Percentiles rank a stretch among this genome's conserved stretches.
These are phyloP conservation scores for Aspergillus ustus DNA, from an alignment of 2,329 filamentous ascomycete species.

Conservation along the genomic window DNA sequence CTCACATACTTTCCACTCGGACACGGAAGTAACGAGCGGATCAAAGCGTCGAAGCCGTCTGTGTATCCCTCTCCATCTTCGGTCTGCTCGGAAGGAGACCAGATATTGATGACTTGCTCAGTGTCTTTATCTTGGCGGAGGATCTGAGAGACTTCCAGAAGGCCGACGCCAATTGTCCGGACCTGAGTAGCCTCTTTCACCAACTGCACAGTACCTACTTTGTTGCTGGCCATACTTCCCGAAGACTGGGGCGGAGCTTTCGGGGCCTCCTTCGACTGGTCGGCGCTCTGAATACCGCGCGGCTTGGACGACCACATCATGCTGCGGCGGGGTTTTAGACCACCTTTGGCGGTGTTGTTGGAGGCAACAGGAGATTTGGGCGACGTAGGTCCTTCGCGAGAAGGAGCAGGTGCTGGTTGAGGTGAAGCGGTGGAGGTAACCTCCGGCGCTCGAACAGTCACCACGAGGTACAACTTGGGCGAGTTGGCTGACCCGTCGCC, in stretches of 20 bases:
- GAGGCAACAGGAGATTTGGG: conserved; percentile 32
- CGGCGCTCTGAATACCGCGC: conserved; percentile 34
- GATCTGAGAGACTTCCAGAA: conserved; percentile 74
- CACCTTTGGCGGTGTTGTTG: conserved; percentile 41
- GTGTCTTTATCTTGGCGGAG: conserved; percentile 73
- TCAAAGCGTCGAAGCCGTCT: conserved; percentile 73
- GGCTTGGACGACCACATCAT: conserved; percentile 50
- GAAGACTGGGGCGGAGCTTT: conserved; percentile 38
- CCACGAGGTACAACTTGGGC: conserved; percentile 79
- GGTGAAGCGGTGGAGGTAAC: conserved; percentile 37
- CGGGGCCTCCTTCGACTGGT: conserved; percentile 34
- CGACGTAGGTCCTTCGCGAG: conserved; percentile 36
- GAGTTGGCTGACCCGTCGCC: conserved; percentile 66
- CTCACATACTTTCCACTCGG: conserved; percentile 75
- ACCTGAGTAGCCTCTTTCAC: conserved; percentile 54
- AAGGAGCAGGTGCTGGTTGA: conserved; percentile 38
- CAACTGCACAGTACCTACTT: conserved; percentile 30
- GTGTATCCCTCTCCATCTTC: conserved; percentile 63
- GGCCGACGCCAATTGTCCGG: conserved; percentile 75
- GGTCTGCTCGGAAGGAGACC: conserved; percentile 65
- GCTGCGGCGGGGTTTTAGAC: conserved; percentile 47
- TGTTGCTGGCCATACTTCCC: conserved; percentile 34
- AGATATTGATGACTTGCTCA: conserved; percentile 78
- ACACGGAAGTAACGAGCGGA: conserved; percentile 75
- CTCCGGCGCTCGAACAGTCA: conserved; percentile 72